Base-by-base conservation (phyloP, 495 filamentous ascomycete species). In the Trichocladium antarcticum region DNA sequence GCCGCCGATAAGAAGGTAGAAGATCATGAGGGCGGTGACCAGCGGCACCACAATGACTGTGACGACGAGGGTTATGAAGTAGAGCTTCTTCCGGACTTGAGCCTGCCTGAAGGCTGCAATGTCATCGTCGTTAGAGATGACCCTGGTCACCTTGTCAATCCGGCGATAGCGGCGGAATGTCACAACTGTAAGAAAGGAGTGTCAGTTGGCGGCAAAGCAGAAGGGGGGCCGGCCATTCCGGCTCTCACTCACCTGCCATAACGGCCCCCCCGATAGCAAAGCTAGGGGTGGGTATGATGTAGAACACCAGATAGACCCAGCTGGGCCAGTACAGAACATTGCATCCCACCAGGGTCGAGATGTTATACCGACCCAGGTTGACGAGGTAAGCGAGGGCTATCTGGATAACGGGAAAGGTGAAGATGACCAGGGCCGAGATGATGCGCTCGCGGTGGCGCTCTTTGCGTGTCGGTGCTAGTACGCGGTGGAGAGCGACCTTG, bases 341-440 rank as follows among this genome's bases (percentile, higher is more conserved):
- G 60, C 92, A 97, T 1, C 92, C 92, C 28, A 79, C 69, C 19
- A 95, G 78, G 15, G 80, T 73, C 41, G 75, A 77, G 42, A 97
- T 72, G 48, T 77, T 72, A 66, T 92, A 98, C 14, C 92, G 80
- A 22, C 69, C 68, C 14, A 73, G 60, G 43, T 87, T 81, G 41
- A 87, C 77, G 37, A 89, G 61, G 59, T 81, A 83, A 43, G 87
- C 85, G 37, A 79, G 71, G 19, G 74, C 42, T 61, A 88, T 75
- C 54, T 83, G 73, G 39, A 87, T 53, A 12, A 80, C 8, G 2
- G 92, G 89, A 19, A 80, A 53, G 6, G 74, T 69, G 51, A 85
- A 79, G 58, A 89, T 89, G 57, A 88, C 74, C 8, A 83, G 48
- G 8, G 82, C 56, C 39, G 92, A 82, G 51, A 83, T 61, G 20